phyloP scores from a whole-genome alignment of 495 filamentous ascomycete species.

The Lophiotrema nucula region DNA sequence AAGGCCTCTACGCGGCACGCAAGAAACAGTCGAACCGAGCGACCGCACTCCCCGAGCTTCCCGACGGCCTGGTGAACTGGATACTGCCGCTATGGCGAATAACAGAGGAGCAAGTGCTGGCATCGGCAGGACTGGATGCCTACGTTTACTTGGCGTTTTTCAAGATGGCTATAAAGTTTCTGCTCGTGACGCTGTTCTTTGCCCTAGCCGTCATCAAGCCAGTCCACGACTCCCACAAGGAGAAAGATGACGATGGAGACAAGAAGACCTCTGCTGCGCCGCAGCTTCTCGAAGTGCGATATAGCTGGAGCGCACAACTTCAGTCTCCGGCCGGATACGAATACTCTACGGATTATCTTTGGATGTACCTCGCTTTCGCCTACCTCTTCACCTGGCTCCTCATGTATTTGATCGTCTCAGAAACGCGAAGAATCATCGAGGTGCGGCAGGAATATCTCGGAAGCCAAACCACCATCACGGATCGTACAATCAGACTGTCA shows the following conservation, averaged over 20 bases:
- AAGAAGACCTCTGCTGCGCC: neutral
- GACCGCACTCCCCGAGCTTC: slow-evolving; percentile 77
- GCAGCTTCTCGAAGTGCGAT: slow-evolving; percentile 5
- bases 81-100: slow-evolving; percentile 85
- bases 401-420: slow-evolving; percentile 75
- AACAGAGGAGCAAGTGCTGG: slow-evolving; percentile 83
- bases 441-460: slow-evolving; percentile 89
- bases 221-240: slow-evolving; percentile 66
- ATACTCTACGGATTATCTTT: slow-evolving; percentile 62
- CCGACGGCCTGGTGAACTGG: slow-evolving; percentile 89
- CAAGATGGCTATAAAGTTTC: slow-evolving; percentile 85
- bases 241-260: slow-evolving; percentile 27
- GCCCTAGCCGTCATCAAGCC: slow-evolving; percentile 78
- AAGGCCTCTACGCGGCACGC: slow-evolving; percentile 84
- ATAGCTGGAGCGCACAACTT: slow-evolving; percentile 7
- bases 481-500: slow-evolving; percentile 87
- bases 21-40: slow-evolving; percentile 67
- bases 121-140: slow-evolving; percentile 90
- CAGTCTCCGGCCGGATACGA: neutral
- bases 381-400: slow-evolving; percentile 84
- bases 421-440: slow-evolving; percentile 80
- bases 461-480: slow-evolving; percentile 87
- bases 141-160: slow-evolving; percentile 95
- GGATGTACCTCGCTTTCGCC: slow-evolving; percentile 88
- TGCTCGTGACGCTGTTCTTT: slow-evolving; percentile 74